Evolutionary conservation across 2,329 filamentous ascomycete species (phyloP), one percentile per base, ranked within the genome.

Genomic region (Aspergillus flavus): DNA sequence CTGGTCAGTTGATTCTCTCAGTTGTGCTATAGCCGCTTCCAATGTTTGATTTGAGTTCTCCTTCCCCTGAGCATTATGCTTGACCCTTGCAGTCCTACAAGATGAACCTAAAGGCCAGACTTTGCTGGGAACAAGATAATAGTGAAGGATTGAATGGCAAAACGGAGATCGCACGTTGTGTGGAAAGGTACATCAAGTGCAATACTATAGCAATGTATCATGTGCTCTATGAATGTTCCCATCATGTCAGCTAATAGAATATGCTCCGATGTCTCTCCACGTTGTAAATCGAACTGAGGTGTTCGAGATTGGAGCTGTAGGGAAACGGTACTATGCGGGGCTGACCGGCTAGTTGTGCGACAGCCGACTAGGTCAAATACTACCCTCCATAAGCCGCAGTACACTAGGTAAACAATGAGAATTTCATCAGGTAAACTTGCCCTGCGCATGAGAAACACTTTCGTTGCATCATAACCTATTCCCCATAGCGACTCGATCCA

Each of bases 331-430:
- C n/a, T 6, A 21, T 23, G 43, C 19, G n/a, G 43, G 19, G 43
- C 19, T 21, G 9, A 2, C 23, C 43, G 4, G n/a, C 7, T 14
- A 0, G 9, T 21, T 46, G 43, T 46, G 4, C n/a, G 11, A 46
- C 10, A 12, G 10, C 4, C 19, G 21, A 23, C 6, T 23, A 46
- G 11, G 21, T 2, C 34, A 36, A 6, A 36, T 16, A 14, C 5
- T 6, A 36, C 12, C 12, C 14, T 36, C 14, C 34, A 36, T 21
- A 21, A 46, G 43, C n/a, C 21, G 4, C 39, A 43, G n/a, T 6
- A 1, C 9, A 7, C 1, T 11, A 6, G 4, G 4, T 10, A 0
- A 1, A 23, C 1, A 1, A 21, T 23, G 9, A 4, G 1, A 5
- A 36, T 36, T 2, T 14, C 1, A 36, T 6, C 12, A 36, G 34